Evolutionary conservation across 305 asterid genomes (phyloP).

Genomic region (Solanum hybrid): DNA sequence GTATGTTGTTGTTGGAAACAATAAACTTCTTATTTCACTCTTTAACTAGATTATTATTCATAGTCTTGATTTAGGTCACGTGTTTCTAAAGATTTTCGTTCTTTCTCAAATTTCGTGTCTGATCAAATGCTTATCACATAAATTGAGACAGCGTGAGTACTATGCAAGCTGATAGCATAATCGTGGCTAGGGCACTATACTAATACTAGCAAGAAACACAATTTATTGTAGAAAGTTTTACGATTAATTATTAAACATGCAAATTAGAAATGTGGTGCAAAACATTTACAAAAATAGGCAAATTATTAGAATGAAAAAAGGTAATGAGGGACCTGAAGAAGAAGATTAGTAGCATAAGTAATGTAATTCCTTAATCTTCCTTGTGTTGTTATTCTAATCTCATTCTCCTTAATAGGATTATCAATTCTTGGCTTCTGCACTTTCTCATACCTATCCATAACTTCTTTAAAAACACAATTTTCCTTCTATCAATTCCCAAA

Average conservation of each 20-base stretch:
- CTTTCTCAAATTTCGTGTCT: background rate
- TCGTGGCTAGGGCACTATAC: background rate
- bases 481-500: background rate
- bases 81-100: background rate
- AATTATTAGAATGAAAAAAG: background rate
- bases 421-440: constrained; percentile 9
- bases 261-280: background rate
- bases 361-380: constrained; percentile 11
- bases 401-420: constrained; percentile 3
- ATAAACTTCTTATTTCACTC: background rate
- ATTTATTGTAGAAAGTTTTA: background rate
- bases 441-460: constrained; percentile 12
- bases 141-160: background rate
- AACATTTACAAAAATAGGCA: background rate
- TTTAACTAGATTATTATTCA: background rate
- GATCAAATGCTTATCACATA: background rate
- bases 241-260: background rate
- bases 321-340: background rate
- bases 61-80: too few relatives aligned
- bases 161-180: background rate
- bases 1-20: background rate
- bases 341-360: constrained; percentile 7
- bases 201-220: background rate
- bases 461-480: background rate
- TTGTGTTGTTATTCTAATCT: constrained; percentile 3